phyloP scores from a whole-genome alignment of 192 early-diverging fungal species.

The Podila verticillata region DNA sequence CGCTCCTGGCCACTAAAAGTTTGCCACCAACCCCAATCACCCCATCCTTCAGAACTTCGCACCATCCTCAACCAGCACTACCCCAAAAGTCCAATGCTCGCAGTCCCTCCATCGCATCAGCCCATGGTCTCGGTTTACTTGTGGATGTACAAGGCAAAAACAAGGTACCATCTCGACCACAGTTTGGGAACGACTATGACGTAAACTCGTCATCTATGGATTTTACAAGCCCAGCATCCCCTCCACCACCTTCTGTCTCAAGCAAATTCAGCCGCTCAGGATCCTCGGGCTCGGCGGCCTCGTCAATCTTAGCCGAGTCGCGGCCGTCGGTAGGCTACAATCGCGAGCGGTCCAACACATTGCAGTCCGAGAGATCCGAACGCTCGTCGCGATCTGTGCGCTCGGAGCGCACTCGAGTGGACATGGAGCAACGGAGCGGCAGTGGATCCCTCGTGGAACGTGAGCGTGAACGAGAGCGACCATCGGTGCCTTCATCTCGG shows the following conservation, averaged over 20 bases:
- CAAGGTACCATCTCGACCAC: background rate
- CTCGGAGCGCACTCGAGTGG: conserved; percentile 18
- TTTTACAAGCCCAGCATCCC: background rate
- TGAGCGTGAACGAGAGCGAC: conserved; percentile 10
- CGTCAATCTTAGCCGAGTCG: conserved; percentile 21
- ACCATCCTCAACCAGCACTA: conserved; percentile 25
- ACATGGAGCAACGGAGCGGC: conserved; percentile 2
- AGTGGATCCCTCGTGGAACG: conserved; percentile 1
- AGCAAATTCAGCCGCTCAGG: conserved; percentile 36
- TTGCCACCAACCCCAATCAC: no score
- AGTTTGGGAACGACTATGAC: background rate
- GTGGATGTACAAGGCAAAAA: conserved; percentile 21
- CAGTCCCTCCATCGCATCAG: conserved; percentile 40
- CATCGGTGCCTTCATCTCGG: background rate
- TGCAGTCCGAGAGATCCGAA: conserved; percentile 29
- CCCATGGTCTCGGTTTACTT: conserved; percentile 36
- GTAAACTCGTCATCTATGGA: background rate
- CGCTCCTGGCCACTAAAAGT: no score
- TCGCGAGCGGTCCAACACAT: conserved; percentile 43
- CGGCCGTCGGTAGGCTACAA: background rate
- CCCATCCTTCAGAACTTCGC: conserved; percentile 15
- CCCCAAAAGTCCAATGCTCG: conserved; percentile 49
- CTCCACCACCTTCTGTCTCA: conserved; percentile 11
- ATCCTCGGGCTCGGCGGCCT: conserved; percentile 39
- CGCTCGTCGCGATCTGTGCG: background rate